These are phyloP conservation scores for Terfezia boudieri DNA, from an alignment of 495 filamentous ascomycete species.

Conservation along the genomic window DNA sequence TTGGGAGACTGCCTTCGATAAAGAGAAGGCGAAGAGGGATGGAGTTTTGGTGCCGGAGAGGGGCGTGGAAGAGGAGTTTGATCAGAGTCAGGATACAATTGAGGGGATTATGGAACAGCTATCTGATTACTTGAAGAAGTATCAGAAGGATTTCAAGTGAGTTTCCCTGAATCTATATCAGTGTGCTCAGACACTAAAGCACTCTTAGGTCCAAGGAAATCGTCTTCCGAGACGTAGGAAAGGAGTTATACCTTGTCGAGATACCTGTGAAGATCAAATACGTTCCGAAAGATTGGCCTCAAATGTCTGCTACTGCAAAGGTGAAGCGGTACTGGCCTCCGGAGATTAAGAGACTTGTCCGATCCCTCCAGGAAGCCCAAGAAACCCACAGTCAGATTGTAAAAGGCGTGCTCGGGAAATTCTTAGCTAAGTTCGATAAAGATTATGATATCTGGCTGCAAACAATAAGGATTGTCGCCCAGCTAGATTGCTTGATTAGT, in stretches of 20 bases:
- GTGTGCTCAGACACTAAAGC: background rate
- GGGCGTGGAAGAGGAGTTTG: conserved; percentile 87
- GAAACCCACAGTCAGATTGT: conserved; percentile 86
- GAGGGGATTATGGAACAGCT: conserved; percentile 49
- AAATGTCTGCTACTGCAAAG: conserved; percentile 80
- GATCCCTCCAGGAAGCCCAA: conserved; percentile 74
- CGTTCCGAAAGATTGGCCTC: conserved; percentile 71
- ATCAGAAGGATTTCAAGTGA: conserved; percentile 39
- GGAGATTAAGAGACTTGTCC: conserved; percentile 57
- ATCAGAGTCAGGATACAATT: conserved; percentile 58
- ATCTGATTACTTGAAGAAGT: conserved; percentile 43
- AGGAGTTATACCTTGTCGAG: conserved; percentile 93
- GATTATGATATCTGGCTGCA: conserved; percentile 73
- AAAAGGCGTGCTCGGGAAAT: conserved; percentile 60
- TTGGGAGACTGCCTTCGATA: conserved; percentile 90
- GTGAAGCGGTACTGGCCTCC: conserved; percentile 91
- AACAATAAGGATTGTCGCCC: conserved; percentile 65
- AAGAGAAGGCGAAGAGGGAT: conserved; percentile 50
- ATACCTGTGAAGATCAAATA: conserved; percentile 62
- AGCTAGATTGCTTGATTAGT: conserved; percentile 87
- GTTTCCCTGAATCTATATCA: background rate
- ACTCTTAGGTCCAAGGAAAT: conserved; percentile 33
- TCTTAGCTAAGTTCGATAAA: conserved; percentile 72
- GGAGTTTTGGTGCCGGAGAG: conserved; percentile 61
- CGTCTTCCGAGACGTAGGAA: conserved; percentile 72